Evolutionary conservation across 129 eudicot genomes (phyloP), one percentile per base, ranked within the genome.

Genomic region (Ambrosia trifida): DNA sequence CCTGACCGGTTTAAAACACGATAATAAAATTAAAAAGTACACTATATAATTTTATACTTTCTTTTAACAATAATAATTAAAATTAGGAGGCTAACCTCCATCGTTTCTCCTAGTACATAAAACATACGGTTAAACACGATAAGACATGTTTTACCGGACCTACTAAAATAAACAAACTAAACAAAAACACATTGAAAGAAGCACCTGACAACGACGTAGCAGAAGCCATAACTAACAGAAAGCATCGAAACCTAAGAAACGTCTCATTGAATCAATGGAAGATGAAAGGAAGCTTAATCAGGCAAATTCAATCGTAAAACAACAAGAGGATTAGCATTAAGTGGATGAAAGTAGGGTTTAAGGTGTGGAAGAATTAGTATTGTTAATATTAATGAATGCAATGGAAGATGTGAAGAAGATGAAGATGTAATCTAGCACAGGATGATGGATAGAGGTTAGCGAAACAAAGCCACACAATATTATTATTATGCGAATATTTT

Each of bases 151-250:
- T 24, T 24, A n/a, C n/a, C n/a, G n/a, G n/a, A n/a, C n/a, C n/a
- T n/a, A 24, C 28, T 24, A 24, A 24, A 24, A 24, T 24, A 0
- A 24, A 24, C 28, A 24, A 24, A 24, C 1, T 24, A 24, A 24
- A 24, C 28, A 65, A 16, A 35, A 47, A 28, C 71, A 28, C 67
- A 36, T 45, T 32, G 11, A 28, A 40, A 30, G n/a, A 70, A 66
- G 35, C 41, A 91, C 97, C 95, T 79, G 92, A 85, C 69, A 88
- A 66, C 78, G 91, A 86, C 61, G 89, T 68, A 72, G 93, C 70
- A 76, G 88, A 79, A 64, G 90, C 87, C 97, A 91, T 91, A 63
- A 68, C 91, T 90, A 87, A 56, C 52, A 49, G 45, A 64, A 77
- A 79, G 92, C 96, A 89, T 86, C 85, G 80, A 77, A 68, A 66